Conservation (phyloP, 106 monocot species). For the Acorus calamus region DNA sequence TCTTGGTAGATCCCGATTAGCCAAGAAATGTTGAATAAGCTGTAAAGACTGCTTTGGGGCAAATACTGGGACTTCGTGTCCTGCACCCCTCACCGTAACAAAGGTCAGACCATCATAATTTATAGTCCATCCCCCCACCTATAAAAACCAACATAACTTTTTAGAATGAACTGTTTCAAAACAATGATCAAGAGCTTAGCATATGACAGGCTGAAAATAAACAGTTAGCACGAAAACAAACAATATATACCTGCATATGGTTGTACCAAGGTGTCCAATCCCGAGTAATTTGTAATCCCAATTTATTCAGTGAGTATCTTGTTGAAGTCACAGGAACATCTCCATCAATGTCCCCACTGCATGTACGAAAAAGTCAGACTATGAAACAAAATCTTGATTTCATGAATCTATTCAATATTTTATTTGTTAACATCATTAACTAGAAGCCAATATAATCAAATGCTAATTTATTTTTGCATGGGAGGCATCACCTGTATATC, state of each 20-base stretch:
- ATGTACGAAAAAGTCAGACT: neutral
- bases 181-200: too few relatives aligned
- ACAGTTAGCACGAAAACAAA: neutral
- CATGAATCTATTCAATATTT: too few relatives aligned
- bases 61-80: slow-evolving; percentile 38
- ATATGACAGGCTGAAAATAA: too few relatives aligned
- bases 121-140: neutral
- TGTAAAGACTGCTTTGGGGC: slow-evolving; percentile 21
- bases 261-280: neutral
- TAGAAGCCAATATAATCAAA: too few relatives aligned
- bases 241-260: neutral
- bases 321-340: slow-evolving; percentile 14
- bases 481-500: slow-evolving; percentile 15
- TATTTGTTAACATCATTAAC: too few relatives aligned
- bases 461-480: too few relatives aligned
- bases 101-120: slow-evolving; percentile 15
- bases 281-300: neutral
- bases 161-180: too few relatives aligned
- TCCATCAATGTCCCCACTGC: slow-evolving; percentile 36
- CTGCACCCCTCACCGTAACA: slow-evolving; percentile 33
- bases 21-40: slow-evolving; percentile 25
- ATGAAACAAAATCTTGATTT: neutral
- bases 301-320: slow-evolving; percentile 9
- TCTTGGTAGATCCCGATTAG: slow-evolving; percentile 17
- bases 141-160: neutral